These are phyloP conservation scores for Trichopus zeylanicus DNA, from an alignment of 116 monocot genomes.

Conservation along the genomic window DNA sequence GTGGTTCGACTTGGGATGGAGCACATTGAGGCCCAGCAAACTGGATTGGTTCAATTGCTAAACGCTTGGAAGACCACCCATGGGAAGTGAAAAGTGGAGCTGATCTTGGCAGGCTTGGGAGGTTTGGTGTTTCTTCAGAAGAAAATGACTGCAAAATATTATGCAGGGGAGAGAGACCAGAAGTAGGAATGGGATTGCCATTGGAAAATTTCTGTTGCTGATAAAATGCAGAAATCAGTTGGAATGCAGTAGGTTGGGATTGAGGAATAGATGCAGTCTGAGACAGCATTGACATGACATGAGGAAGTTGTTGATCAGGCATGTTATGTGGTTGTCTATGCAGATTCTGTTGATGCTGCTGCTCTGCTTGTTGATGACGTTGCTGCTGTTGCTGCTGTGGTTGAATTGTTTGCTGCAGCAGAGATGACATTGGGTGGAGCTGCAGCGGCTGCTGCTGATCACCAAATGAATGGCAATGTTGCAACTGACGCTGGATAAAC, in stretches of 20 bases:
- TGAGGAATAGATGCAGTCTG: slow-evolving; percentile 37
- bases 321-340: slow-evolving; percentile 12
- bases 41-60: slow-evolving; percentile 40
- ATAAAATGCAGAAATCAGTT: slow-evolving; percentile 26
- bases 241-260: slow-evolving; percentile 24
- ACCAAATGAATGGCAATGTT: slow-evolving; percentile 26
- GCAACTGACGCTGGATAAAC: slow-evolving; percentile 41
- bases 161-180: slow-evolving; percentile 40
- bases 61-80: slow-evolving; percentile 58
- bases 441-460: slow-evolving; percentile 18
- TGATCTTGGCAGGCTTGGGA: slow-evolving; percentile 37
- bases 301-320: slow-evolving; percentile 28
- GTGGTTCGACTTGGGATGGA: slow-evolving; percentile 37
- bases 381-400: slow-evolving; percentile 1
- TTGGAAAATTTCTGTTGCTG: slow-evolving; percentile 40
- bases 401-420: background rate
- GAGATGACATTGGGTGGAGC: background rate
- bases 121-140: slow-evolving; percentile 42
- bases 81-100: slow-evolving; percentile 24
- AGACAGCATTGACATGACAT: slow-evolving; percentile 27
- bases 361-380: background rate
- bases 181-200: slow-evolving; percentile 21
- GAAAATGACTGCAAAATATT: slow-evolving; percentile 49
- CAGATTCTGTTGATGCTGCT: slow-evolving; percentile 2
- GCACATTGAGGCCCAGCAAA: slow-evolving; percentile 28